These are phyloP conservation scores for Exophiala sp. DNA, from an alignment of 2,329 filamentous ascomycete genomes.

Conservation along the genomic window DNA sequence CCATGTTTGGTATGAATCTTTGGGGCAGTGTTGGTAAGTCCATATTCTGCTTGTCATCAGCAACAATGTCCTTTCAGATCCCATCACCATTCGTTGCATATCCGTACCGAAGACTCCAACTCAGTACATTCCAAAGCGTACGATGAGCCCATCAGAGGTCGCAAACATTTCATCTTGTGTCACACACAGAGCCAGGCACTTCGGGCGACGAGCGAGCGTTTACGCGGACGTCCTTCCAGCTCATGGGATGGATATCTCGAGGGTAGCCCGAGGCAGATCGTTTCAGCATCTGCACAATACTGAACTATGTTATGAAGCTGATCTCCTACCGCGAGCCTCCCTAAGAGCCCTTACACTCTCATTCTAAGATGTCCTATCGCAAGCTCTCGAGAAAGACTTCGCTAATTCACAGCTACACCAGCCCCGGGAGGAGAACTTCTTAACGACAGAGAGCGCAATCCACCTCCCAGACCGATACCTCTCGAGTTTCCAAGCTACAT, in stretches of 20 bases:
- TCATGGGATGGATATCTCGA: too few species aligned
- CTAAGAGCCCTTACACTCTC: neutral
- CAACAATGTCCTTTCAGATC: neutral
- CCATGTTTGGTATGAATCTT: slow-evolving; percentile 3
- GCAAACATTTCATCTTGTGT: too few species aligned
- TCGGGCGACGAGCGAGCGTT: too few species aligned
- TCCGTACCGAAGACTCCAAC: too few species aligned
- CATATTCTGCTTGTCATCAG: neutral
- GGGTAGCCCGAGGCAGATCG: too few species aligned
- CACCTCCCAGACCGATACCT: slow-evolving; percentile 48
- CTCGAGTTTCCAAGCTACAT: slow-evolving; percentile 51
- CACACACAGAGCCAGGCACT: too few species aligned
- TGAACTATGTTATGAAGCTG: neutral
- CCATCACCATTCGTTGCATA: neutral
- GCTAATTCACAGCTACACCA: slow-evolving; percentile 7
- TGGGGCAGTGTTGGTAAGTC: slow-evolving; percentile 12
- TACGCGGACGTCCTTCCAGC: too few species aligned
- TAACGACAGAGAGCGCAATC: slow-evolving; percentile 42
- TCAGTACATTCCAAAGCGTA: too few species aligned
- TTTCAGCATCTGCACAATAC: too few species aligned
- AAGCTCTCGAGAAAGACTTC: neutral
- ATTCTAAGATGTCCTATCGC: too few species aligned
- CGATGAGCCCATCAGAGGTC: too few species aligned
- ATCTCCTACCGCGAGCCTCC: neutral
- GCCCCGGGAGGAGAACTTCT: slow-evolving; percentile 10